Evolutionary conservation across 1,139 yeast species (phyloP).

Genomic region (Nakaseomyces nivariensis): DNA sequence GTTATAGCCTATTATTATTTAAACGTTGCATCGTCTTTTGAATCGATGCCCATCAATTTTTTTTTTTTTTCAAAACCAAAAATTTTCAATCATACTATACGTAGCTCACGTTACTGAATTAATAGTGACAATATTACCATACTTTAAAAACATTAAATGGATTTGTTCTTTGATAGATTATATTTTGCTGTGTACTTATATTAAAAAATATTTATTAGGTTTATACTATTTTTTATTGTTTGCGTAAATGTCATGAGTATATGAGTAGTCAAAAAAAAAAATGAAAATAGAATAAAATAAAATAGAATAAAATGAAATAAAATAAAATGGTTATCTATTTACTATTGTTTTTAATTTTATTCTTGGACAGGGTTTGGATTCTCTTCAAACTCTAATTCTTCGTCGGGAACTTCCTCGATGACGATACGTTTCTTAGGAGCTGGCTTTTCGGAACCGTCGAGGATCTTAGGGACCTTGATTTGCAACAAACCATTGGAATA

Average conservation of each 20-base stretch:
- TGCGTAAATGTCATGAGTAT: too few species aligned
- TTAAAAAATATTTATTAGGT: too few species aligned
- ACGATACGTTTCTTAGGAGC: constrained; percentile 35
- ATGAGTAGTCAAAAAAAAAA: too few species aligned
- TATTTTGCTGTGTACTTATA: too few species aligned
- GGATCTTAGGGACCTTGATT: constrained; percentile 39
- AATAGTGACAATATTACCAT: neutral
- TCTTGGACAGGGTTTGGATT: constrained; percentile 20
- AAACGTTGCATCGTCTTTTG: neutral
- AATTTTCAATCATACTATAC: neutral
- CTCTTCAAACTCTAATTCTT: constrained; percentile 31
- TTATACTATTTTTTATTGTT: too few species aligned
- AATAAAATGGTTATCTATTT: neutral
- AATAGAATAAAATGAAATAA: too few species aligned
- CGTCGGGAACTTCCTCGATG: constrained; percentile 36
- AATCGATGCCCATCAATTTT: neutral
- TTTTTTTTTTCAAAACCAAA: neutral
- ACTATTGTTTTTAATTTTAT: neutral
- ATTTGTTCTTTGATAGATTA: too few species aligned
- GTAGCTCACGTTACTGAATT: neutral
- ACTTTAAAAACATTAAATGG: too few species aligned
- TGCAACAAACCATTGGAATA: constrained; percentile 42
- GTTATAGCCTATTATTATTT: too few species aligned
- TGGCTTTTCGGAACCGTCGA: constrained; percentile 23
- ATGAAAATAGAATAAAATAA: too few species aligned